A percentile compares a stretch with the other conserved stretches of the same genome.
These are phyloP conservation scores for Lasiosphaeris hirsuta DNA, from an alignment of 495 filamentous ascomycete species.

Conservation along the genomic window DNA sequence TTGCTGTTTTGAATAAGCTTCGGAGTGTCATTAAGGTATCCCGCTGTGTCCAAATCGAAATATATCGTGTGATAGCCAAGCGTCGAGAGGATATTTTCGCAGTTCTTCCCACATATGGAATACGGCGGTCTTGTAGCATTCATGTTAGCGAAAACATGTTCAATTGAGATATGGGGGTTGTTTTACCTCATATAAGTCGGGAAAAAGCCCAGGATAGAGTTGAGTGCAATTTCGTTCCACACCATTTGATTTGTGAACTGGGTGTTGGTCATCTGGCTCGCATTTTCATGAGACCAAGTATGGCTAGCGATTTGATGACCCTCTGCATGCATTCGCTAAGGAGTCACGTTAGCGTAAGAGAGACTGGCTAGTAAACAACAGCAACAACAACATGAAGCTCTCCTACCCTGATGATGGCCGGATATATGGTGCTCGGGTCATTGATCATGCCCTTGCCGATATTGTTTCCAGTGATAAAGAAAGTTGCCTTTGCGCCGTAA, in stretches of 20 bases:
- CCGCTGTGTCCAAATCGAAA: slow-evolving; percentile 77
- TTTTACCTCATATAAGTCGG: slow-evolving; percentile 73
- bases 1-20: slow-evolving; percentile 65
- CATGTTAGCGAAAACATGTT: neutral
- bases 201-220: slow-evolving; percentile 74
- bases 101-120: slow-evolving; percentile 63
- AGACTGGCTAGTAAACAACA: neutral
- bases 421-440: slow-evolving; percentile 53
- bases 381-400: neutral
- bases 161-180: neutral
- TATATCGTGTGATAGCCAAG: slow-evolving; percentile 75
- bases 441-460: slow-evolving; percentile 70
- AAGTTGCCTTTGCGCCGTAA: slow-evolving; percentile 68
- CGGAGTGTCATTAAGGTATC: slow-evolving; percentile 64
- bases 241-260: slow-evolving; percentile 65
- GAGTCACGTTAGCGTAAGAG: slow-evolving; percentile 21
- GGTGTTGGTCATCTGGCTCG: slow-evolving; percentile 49
- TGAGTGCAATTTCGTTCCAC: slow-evolving; percentile 76
- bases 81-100: slow-evolving; percentile 55
- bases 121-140: slow-evolving; percentile 60
- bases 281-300: slow-evolving; percentile 81
- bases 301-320: slow-evolving; percentile 86
- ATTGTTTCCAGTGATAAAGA: slow-evolving; percentile 77
- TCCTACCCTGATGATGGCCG: slow-evolving; percentile 54
- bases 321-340: slow-evolving; percentile 56